A percentile compares a stretch with the other conserved stretches of the same genome.
Conservation (phyloP, 2,329 filamentous ascomycete genomes). For the Aspergillus thermomutatus region DNA sequence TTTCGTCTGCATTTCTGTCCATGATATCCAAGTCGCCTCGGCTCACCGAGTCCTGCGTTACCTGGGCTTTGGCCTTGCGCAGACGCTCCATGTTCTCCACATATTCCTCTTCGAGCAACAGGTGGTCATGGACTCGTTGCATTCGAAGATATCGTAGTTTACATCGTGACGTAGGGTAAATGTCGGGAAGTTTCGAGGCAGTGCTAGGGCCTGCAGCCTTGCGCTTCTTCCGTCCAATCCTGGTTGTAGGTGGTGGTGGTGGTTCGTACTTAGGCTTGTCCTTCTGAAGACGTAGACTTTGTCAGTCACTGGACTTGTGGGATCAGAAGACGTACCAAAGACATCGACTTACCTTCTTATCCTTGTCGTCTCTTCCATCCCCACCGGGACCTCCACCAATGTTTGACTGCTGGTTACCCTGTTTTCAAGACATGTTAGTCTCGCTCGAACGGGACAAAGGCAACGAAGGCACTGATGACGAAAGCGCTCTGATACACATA, state of each 20-base stretch:
- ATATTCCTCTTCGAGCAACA: conserved; percentile 95
- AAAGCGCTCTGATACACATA: conserved; percentile 19
- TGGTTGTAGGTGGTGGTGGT: conserved; percentile 91
- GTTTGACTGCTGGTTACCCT: conserved; percentile 67
- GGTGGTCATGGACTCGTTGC: conserved; percentile 97
- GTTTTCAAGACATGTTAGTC: conserved; percentile 21
- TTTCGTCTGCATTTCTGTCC: conserved; percentile 91
- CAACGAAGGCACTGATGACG: conserved; percentile 2
- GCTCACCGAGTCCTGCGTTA: conserved; percentile 51
- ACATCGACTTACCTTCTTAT: conserved; percentile 71
- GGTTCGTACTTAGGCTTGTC: conserved; percentile 99
- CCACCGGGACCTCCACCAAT: conserved; percentile 70
- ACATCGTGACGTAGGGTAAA: conserved; percentile 95
- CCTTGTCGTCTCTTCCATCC: conserved; percentile 79
- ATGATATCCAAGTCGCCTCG: conserved; percentile 68
- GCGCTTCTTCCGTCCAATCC: conserved; percentile 98
- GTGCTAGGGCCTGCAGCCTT: conserved; percentile 90
- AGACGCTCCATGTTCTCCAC: conserved; percentile 98
- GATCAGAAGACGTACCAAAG: neutral
- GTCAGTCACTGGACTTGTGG: conserved; percentile 13
- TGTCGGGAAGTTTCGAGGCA: conserved; percentile 87
- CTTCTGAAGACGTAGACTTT: conserved; percentile 61
- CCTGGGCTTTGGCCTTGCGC: conserved; percentile 81
- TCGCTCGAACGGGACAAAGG: conserved; percentile 3
- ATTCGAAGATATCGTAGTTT: conserved; percentile 95